Evolutionary conservation across 768 basidiomycete species (phyloP).

Genomic region (Coprinopsis cinerea): DNA sequence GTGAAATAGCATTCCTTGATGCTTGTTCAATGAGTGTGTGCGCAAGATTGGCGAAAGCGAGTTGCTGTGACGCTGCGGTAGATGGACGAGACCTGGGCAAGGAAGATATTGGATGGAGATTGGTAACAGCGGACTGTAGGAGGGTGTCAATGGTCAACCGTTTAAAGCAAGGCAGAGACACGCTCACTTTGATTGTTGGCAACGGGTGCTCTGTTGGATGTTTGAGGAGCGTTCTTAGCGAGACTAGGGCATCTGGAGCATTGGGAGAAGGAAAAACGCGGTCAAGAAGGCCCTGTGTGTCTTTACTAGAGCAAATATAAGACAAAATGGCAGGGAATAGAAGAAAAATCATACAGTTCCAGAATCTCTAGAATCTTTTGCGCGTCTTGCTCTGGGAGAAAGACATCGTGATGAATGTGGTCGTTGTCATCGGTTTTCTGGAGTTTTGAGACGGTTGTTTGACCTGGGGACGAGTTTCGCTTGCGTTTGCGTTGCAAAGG

Average conservation of each 20-base stretch:
- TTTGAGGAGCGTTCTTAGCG: slow-evolving; percentile 51
- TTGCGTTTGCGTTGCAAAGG: slow-evolving; percentile 60
- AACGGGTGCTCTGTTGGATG: slow-evolving; percentile 50
- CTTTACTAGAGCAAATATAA: slow-evolving; percentile 40
- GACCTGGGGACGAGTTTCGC: slow-evolving; percentile 34
- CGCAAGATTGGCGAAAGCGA: slow-evolving; percentile 70
- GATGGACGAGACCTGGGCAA: slow-evolving; percentile 61
- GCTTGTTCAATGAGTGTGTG: slow-evolving; percentile 68
- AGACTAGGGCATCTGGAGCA: slow-evolving; percentile 34
- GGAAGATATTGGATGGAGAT: slow-evolving; percentile 63
- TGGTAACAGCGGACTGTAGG: slow-evolving; percentile 53
- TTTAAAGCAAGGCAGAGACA: slow-evolving; percentile 12
- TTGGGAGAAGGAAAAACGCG: slow-evolving; percentile 61
- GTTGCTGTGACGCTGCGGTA: slow-evolving; percentile 60
- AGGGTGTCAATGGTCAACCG: slow-evolving; percentile 11
- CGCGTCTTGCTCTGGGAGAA: slow-evolving; percentile 30
- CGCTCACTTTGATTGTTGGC: slow-evolving; percentile 49
- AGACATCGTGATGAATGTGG: slow-evolving; percentile 10
- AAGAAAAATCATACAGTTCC: slow-evolving; percentile 35
- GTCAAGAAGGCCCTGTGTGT: slow-evolving; percentile 73
- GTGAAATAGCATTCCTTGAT: slow-evolving; percentile 39
- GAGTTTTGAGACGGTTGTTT: slow-evolving; percentile 41
- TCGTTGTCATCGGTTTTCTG: slow-evolving; percentile 30
- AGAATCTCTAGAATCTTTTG: slow-evolving; percentile 55
- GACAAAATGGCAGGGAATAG: neutral